Percentiles rank a stretch among this genome's conserved stretches.
Evolutionary conservation across 2,329 filamentous ascomycete genomes (phyloP).

Genomic region (Tolypocladium paradoxum): DNA sequence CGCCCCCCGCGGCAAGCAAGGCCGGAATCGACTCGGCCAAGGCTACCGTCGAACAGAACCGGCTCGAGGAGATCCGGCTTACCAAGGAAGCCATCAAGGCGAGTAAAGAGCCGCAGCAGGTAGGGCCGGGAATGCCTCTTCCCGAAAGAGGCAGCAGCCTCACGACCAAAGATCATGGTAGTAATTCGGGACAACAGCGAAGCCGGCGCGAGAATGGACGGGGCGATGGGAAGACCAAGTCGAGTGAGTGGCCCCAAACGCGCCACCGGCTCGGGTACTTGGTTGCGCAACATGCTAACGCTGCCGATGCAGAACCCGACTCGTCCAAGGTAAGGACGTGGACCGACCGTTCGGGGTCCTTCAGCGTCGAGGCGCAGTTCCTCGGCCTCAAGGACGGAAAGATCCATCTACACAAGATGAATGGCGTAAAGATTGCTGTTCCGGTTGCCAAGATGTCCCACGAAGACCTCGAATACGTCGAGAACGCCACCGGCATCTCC

Average conservation of each 20-base stretch:
- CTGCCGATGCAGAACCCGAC: slow-evolving; percentile 61
- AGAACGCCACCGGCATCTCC: slow-evolving; percentile 75
- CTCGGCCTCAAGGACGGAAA: slow-evolving; percentile 90
- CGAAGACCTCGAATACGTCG: slow-evolving; percentile 91
- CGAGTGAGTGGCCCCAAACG: slow-evolving; percentile 46
- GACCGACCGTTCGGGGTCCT: slow-evolving; percentile 91
- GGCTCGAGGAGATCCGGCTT: slow-evolving; percentile 71
- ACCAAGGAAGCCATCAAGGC: slow-evolving; percentile 68
- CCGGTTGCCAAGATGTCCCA: slow-evolving; percentile 92
- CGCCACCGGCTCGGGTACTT: neutral
- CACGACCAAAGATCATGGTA: slow-evolving; percentile 53
- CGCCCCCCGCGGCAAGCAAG: slow-evolving; percentile 31
- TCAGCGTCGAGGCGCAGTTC: slow-evolving; percentile 96
- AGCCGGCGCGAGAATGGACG: slow-evolving; percentile 57
- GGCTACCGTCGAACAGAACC: slow-evolving; percentile 67
- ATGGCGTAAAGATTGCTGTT: slow-evolving; percentile 96
- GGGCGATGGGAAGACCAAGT: slow-evolving; percentile 49
- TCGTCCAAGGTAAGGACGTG: slow-evolving; percentile 73
- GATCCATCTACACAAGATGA: slow-evolving; percentile 94
- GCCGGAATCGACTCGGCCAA: slow-evolving; percentile 38
- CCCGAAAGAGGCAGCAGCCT: slow-evolving; percentile 74
- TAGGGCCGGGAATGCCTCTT: slow-evolving; percentile 67
- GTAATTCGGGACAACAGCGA: slow-evolving; percentile 61
- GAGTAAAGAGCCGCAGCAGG: slow-evolving; percentile 47
- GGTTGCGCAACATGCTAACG: neutral